Evolutionary conservation across 352 stramenopile species (phyloP).

Genomic region (Phytophthora hibernalis): DNA sequence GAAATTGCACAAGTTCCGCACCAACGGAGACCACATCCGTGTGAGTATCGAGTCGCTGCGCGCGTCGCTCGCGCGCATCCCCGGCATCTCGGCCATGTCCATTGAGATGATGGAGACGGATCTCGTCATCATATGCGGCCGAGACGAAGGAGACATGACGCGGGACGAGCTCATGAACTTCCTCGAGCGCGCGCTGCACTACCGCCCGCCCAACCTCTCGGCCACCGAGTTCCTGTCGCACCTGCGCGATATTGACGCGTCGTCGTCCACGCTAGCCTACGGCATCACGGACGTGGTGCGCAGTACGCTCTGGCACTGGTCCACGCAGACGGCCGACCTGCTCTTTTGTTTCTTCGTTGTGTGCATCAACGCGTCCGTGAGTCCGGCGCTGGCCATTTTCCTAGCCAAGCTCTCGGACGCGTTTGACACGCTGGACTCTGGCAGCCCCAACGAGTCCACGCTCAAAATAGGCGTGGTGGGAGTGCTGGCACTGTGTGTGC

Average conservation of each 20-base stretch:
- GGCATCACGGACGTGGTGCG: constrained; percentile 79
- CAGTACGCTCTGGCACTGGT: constrained; percentile 87
- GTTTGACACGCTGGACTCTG: constrained; percentile 60
- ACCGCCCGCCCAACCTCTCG: constrained; percentile 75
- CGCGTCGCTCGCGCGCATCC: constrained; percentile 80
- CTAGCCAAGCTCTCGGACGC: constrained; percentile 74
- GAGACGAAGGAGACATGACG: constrained; percentile 88
- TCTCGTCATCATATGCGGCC: constrained; percentile 87
- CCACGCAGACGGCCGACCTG: constrained; percentile 78
- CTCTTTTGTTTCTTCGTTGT: constrained; percentile 83
- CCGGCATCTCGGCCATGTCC: constrained; percentile 77
- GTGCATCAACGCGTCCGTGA: constrained; percentile 86
- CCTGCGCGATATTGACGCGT: constrained; percentile 86
- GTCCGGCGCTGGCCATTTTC: constrained; percentile 81
- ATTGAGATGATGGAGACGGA: constrained; percentile 93
- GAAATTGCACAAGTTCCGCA: constrained; percentile 89
- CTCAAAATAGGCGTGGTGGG: constrained; percentile 81
- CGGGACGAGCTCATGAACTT: constrained; percentile 90
- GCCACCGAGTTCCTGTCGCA: constrained; percentile 86
- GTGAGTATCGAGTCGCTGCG: constrained; percentile 88
- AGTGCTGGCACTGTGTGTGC: constrained; percentile 77
- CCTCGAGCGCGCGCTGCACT: constrained; percentile 79
- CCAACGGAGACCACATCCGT: constrained; percentile 86
- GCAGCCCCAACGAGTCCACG: constrained; percentile 47
- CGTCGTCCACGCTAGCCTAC: constrained; percentile 77